phyloP scores from a whole-genome alignment of 2,329 filamentous ascomycete species.

The Peltaster fructicola region DNA sequence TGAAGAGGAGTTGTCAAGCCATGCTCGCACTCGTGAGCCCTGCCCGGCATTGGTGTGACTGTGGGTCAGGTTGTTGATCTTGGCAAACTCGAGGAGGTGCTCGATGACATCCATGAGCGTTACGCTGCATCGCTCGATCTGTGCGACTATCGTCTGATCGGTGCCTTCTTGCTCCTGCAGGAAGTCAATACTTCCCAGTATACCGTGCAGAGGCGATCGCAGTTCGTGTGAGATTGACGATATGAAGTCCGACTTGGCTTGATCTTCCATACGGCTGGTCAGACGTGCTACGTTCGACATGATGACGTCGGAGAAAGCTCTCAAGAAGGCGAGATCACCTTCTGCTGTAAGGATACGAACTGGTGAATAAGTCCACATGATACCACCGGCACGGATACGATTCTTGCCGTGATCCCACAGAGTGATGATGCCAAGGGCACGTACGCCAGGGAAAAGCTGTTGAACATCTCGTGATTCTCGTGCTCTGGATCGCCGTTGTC shows the following conservation, averaged over 20 bases:
- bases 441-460: slow-evolving; percentile 26
- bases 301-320: slow-evolving; percentile 26
- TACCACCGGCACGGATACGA: slow-evolving; percentile 16
- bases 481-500: not conserved
- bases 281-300: slow-evolving; percentile 24
- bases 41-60: slow-evolving; percentile 11
- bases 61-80: slow-evolving; percentile 20
- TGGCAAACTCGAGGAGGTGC: slow-evolving; percentile 22
- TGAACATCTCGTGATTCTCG: slow-evolving; percentile 12
- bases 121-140: slow-evolving; percentile 17
- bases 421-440: slow-evolving; percentile 32
- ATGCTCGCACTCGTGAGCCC: slow-evolving; percentile 27
- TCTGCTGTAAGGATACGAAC: slow-evolving; percentile 24
- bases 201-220: slow-evolving; percentile 29
- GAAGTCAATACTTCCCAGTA: slow-evolving; percentile 29
- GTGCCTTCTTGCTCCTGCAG: slow-evolving; percentile 20
- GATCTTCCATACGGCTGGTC: slow-evolving; percentile 24
- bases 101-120: slow-evolving; percentile 20
- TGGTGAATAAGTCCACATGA: slow-evolving; percentile 29
- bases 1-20: slow-evolving; percentile 29
- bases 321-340: slow-evolving; percentile 22
- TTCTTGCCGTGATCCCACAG: slow-evolving; percentile 31
- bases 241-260: slow-evolving; percentile 35
- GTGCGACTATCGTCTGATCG: slow-evolving; percentile 3
- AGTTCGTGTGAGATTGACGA: slow-evolving; percentile 36